Evolutionary conservation across 306 rosid species (phyloP).

Genomic region (Prosopis cineraria): DNA sequence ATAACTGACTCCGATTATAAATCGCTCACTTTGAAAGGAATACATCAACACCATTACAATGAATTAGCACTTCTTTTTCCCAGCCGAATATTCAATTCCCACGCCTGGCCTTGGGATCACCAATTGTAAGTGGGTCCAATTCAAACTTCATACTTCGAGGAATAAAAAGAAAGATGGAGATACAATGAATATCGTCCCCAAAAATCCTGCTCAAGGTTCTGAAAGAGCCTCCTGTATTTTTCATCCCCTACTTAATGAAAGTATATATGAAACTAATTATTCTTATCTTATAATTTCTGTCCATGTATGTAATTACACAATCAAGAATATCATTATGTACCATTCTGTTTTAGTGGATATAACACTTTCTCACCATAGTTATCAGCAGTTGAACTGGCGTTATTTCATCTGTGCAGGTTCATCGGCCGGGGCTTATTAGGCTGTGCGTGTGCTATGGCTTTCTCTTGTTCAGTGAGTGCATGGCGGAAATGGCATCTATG

Average conservation of each 20-base stretch:
- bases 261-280: constrained; percentile 39
- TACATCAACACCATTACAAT: constrained; percentile 32
- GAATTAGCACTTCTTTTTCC: constrained; percentile 4
- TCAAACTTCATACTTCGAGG: constrained; percentile 33
- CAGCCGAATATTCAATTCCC: not conserved
- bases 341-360: constrained; percentile 29
- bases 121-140: constrained; percentile 26
- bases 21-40: constrained; percentile 30
- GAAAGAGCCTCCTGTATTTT: constrained; percentile 26
- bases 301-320: constrained; percentile 46
- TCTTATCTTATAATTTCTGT: constrained; percentile 27
- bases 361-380: constrained; percentile 33
- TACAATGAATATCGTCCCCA: constrained; percentile 27
- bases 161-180: constrained; percentile 14
- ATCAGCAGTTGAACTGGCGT: not conserved
- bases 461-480: constrained; percentile 75
- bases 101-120: constrained; percentile 9
- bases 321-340: constrained; percentile 47
- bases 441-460: constrained; percentile 48
- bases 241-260: constrained; percentile 20
- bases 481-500: constrained; percentile 99
- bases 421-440: constrained; percentile 44
- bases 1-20: constrained; percentile 33
- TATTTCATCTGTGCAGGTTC: constrained; percentile 46
- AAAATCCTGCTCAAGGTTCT: constrained; percentile 31